These are phyloP conservation scores for Gossypium rotundifolium DNA, from an alignment of 345 rosid genomes.

Conservation along the genomic window DNA sequence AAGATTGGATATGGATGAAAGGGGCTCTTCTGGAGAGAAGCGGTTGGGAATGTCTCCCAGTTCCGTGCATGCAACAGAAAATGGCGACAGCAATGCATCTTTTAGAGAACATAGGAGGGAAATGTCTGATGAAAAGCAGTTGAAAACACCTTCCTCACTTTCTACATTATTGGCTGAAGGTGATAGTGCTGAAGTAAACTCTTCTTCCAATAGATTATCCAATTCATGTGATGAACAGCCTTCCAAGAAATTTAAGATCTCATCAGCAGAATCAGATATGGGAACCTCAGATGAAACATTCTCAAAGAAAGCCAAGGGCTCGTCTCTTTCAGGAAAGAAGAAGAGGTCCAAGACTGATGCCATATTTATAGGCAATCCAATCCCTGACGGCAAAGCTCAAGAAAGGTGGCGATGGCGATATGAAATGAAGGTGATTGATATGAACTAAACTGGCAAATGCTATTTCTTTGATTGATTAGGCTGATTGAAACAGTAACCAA, in stretches of 20 bases:
- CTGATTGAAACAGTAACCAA: neutral
- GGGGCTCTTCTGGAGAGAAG: slow-evolving; percentile 11
- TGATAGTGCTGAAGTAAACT: slow-evolving; percentile 1
- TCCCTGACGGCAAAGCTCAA: slow-evolving; percentile 59
- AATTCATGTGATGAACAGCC: slow-evolving; percentile 23
- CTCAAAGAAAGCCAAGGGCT: slow-evolving; percentile 23
- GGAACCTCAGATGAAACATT: slow-evolving; percentile 22
- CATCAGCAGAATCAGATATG: slow-evolving; percentile 19
- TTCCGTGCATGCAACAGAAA: slow-evolving; percentile 19
- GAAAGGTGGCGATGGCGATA: slow-evolving; percentile 88
- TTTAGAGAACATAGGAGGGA: slow-evolving; percentile 12
- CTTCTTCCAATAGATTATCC: slow-evolving; percentile 13
- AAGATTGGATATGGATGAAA: slow-evolving; percentile 1
- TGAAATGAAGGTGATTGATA: slow-evolving; percentile 58
- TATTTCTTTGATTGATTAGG: neutral
- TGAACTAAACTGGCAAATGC: neutral
- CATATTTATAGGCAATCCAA: slow-evolving; percentile 63
- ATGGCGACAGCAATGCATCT: slow-evolving; percentile 12
- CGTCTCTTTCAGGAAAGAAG: slow-evolving; percentile 19
- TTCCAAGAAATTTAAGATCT: slow-evolving; percentile 28
- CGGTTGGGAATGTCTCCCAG: slow-evolving; percentile 25
- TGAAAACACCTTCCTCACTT: slow-evolving; percentile 2
- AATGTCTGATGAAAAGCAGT: slow-evolving; percentile 13
- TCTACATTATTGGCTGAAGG: neutral
- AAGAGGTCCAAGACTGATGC: slow-evolving; percentile 2